These are phyloP conservation scores for Sisymbrium altissimum DNA, from an alignment of 345 rosid species.

Conservation along the genomic window DNA sequence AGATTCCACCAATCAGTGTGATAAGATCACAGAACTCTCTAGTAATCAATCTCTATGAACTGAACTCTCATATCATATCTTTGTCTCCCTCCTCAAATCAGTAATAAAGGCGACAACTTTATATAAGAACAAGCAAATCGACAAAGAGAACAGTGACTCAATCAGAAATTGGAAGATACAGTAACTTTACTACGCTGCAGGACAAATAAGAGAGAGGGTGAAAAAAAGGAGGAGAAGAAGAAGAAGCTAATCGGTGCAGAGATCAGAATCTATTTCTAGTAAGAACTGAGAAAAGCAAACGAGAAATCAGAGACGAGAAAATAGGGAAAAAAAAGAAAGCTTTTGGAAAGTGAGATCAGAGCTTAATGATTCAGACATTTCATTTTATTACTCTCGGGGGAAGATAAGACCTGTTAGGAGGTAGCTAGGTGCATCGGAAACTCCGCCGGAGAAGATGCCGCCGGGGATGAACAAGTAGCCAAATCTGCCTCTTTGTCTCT, in stretches of 20 bases:
- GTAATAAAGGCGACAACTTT: slow-evolving; percentile 11
- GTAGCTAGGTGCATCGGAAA: slow-evolving; percentile 17
- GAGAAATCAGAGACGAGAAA: slow-evolving; percentile 12
- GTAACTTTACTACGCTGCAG: not conserved
- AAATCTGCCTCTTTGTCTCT: slow-evolving; percentile 10
- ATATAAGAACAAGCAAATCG: slow-evolving; percentile 4
- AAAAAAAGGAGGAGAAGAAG: not conserved
- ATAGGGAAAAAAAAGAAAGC: not conserved
- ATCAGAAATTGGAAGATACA: slow-evolving; percentile 5
- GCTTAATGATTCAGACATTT: slow-evolving; percentile 3
- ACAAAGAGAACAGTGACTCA: not conserved
- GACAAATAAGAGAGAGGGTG: not conserved
- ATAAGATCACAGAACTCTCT: not conserved
- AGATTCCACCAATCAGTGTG: slow-evolving; percentile 1
- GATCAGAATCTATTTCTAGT: slow-evolving; percentile 27
- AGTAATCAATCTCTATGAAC: not conserved
- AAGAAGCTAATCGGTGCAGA: slow-evolving; percentile 19
- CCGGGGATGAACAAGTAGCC: slow-evolving; percentile 12
- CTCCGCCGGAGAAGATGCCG: slow-evolving; percentile 25
- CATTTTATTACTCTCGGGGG: not conserved
- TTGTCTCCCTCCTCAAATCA: not conserved
- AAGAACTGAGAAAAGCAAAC: slow-evolving; percentile 16
- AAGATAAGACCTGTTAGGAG: slow-evolving; percentile 1
- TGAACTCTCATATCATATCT: not conserved
- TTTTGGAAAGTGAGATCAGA: slow-evolving; percentile 32